Conservation (phyloP, 495 filamentous ascomycete species). For the Pyrenopolyporus hunteri region DNA sequence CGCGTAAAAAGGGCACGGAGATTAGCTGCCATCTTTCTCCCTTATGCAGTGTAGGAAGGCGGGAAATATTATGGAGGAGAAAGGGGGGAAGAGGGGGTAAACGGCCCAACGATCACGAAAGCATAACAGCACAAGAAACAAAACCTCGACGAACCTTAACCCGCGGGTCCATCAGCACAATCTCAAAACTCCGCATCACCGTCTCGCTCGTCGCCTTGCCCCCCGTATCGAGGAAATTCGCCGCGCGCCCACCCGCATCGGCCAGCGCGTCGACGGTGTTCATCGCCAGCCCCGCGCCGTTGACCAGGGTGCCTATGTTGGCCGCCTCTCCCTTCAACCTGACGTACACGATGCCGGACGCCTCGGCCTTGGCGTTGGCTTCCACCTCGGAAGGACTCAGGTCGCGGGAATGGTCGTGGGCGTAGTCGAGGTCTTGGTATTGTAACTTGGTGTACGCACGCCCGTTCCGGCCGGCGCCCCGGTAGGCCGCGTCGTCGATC, state of each 20-base stretch:
- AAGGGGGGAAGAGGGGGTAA: constrained; percentile 29
- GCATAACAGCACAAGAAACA: not conserved
- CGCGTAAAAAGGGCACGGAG: not conserved
- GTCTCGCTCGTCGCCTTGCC: constrained; percentile 89
- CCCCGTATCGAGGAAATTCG: constrained; percentile 90
- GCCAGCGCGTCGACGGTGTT: constrained; percentile 84
- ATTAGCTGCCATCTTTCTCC: not conserved
- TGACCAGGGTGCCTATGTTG: constrained; percentile 77
- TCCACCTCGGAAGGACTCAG: constrained; percentile 53
- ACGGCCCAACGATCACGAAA: not conserved
- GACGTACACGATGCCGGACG: constrained; percentile 78
- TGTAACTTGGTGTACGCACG: too few relatives aligned
- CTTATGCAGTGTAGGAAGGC: not conserved
- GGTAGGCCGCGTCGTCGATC: constrained; percentile 82
- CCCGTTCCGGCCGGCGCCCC: constrained; percentile 65
- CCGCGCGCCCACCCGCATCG: constrained; percentile 65
- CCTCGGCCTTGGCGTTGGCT: constrained; percentile 68
- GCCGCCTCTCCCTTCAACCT: constrained; percentile 44
- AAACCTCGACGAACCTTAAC: constrained; percentile 56
- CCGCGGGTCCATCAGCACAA: constrained; percentile 71
- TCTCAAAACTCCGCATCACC: constrained; percentile 74
- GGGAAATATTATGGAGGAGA: not conserved
- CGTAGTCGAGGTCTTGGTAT: too few relatives aligned
- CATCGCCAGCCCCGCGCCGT: constrained; percentile 91
- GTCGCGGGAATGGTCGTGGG: constrained; percentile 65